These are phyloP conservation scores for Epithemia pelagica DNA, from an alignment of 108 stramenopile species.

Conservation along the genomic window DNA sequence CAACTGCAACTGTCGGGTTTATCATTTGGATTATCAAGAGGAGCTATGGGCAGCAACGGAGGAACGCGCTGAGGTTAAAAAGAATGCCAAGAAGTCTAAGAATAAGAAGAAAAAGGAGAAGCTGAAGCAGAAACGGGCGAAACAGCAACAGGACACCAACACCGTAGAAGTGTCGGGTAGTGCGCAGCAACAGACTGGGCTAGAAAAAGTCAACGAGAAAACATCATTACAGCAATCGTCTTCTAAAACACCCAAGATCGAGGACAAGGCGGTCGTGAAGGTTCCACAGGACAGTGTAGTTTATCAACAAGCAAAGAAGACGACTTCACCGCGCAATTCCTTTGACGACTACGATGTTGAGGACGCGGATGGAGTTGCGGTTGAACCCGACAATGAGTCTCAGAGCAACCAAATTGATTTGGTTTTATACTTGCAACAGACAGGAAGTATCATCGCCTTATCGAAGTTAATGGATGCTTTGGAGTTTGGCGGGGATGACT, in stretches of 20 bases:
- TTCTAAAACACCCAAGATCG: background rate
- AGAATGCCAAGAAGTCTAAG: conserved; percentile 80
- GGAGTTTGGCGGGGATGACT: conserved; percentile 51
- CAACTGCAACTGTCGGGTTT: conserved; percentile 86
- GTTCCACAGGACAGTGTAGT: background rate
- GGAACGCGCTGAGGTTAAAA: conserved; percentile 72
- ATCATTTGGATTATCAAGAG: conserved; percentile 93
- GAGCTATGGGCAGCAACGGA: conserved; percentile 87
- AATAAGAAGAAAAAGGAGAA: conserved; percentile 87
- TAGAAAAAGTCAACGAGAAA: background rate
- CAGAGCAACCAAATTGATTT: conserved; percentile 72
- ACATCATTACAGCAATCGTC: background rate
- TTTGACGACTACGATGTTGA: conserved; percentile 40
- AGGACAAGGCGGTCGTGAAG: background rate
- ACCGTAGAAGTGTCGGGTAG: background rate
- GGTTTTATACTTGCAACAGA: conserved; percentile 73
- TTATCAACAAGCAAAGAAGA: background rate
- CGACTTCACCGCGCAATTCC: background rate
- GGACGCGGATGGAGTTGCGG: conserved; percentile 26
- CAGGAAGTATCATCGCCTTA: conserved; percentile 77
- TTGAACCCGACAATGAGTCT: conserved; percentile 15
- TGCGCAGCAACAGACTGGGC: background rate
- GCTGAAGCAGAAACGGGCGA: conserved; percentile 67
- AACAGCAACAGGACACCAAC: conserved; percentile 19
- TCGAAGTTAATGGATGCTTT: conserved; percentile 83